Evolutionary conservation across 495 filamentous ascomycete genomes (phyloP).

Genomic region (Penicillium tannophilum): DNA sequence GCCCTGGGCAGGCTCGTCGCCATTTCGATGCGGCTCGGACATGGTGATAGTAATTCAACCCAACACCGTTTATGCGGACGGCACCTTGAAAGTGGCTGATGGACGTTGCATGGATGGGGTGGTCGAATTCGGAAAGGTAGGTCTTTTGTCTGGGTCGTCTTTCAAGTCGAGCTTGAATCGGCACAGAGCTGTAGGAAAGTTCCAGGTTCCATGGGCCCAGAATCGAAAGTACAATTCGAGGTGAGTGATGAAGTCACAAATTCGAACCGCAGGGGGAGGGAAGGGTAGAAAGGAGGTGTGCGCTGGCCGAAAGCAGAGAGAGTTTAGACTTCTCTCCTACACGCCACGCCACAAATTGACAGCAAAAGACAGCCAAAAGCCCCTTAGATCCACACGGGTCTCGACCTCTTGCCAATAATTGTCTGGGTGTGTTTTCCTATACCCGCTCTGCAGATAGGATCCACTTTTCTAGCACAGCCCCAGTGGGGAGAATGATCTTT

Average conservation of each 20-base stretch:
- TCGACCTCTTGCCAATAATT: constrained; percentile 9
- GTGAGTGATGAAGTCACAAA: background rate
- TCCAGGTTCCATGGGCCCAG: constrained; percentile 1
- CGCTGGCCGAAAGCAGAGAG: background rate
- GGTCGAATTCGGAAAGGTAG: constrained; percentile 9
- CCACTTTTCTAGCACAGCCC: constrained; percentile 24
- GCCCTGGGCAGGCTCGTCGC: constrained; percentile 30
- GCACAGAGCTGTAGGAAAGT: background rate
- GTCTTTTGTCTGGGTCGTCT: background rate
- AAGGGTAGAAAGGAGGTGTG: constrained; percentile 6
- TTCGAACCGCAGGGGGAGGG: background rate
- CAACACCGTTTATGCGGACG: constrained; percentile 21
- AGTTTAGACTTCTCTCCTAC: background rate
- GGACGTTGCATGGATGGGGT: constrained; percentile 17
- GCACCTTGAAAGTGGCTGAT: constrained; percentile 7
- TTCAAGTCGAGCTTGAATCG: background rate
- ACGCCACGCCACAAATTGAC: background rate
- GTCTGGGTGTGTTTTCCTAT: background rate
- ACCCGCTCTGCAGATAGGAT: constrained; percentile 9
- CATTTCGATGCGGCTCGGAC: constrained; percentile 34
- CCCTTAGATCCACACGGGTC: constrained; percentile 20
- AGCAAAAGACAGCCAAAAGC: background rate
- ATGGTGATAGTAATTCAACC: constrained; percentile 28
- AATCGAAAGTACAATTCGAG: background rate
- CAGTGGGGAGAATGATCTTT: constrained; percentile 5